Evolutionary conservation across 495 filamentous ascomycete species (phyloP), one percentile per base, ranked within the genome.

Genomic region (Neurospora sp.): DNA sequence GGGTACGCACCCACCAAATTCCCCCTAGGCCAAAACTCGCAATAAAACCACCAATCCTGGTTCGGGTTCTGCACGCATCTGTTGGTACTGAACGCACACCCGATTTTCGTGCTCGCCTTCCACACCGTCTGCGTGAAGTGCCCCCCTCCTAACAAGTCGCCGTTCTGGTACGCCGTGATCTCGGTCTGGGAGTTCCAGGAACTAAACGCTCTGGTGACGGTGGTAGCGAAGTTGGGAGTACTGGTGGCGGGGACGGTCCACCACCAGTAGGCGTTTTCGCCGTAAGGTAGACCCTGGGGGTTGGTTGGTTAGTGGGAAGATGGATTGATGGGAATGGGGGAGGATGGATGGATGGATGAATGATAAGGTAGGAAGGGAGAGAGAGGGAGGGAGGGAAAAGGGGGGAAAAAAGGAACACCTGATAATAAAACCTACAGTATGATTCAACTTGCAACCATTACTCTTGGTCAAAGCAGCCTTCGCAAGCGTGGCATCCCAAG

Each of bases 121-220:
- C 73, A 78, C 6, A 78, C 75, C 68, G 71, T 75, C 75, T 78
- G 76, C 35, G 76, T 78, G n/a, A 78, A 78, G 40, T 76, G 75
- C 0, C 71, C 70, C 0, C 76, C 76, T 3, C 75, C 73, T 1
- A 72, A 16, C 41, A 75, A 20, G 41, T 76, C 70, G 3, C 70
- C 68, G 5, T 14, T 18, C 38, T 38, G 37, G 40, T 78, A 78
- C 1, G 76, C 76, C 0, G 69, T 18, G 35, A 75, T 70, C 61
- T 78, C 76, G 5, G 73, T 40, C 22, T 48, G 44, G 18, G 69
- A 44, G 11, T 27, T 42, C 76, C 75, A 78, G 3, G 59, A 70
- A 27, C 70, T 68, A 16, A 78, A 76, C 1, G 73, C 76, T 11
- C 31, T 72, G 14, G 41, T 18, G 5, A 69, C 20, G 61, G 73